Percentiles rank a stretch among this genome's conserved stretches.
phyloP scores from a whole-genome alignment of 208 protist genomes.

The Trypanosoma lewisi region DNA sequence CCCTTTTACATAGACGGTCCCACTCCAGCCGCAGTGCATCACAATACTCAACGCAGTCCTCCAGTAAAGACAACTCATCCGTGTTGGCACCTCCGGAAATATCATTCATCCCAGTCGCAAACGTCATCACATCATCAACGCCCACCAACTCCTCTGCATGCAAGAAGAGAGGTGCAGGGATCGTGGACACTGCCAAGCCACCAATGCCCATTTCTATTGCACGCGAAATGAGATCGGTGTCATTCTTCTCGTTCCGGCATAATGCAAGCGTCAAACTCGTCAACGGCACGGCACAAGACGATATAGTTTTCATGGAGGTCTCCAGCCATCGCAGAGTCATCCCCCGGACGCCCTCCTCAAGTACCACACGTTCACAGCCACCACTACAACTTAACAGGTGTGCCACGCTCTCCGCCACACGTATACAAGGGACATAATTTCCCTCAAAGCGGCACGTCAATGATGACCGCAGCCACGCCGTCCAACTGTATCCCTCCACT shows the following conservation, averaged over 20 bases:
- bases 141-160: slow-evolving; percentile 26
- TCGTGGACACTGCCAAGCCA: slow-evolving; percentile 36
- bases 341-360: slow-evolving; percentile 55
- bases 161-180: slow-evolving; percentile 29
- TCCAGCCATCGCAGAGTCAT: slow-evolving; percentile 76
- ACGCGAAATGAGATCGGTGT: slow-evolving; percentile 34
- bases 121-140: slow-evolving; percentile 30
- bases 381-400: slow-evolving; percentile 29
- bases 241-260: slow-evolving; percentile 23
- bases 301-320: slow-evolving; percentile 69
- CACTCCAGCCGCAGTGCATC: slow-evolving; percentile 19
- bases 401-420: slow-evolving; percentile 59
- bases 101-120: slow-evolving; percentile 47
- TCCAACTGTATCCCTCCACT: slow-evolving; percentile 29
- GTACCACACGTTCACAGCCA: slow-evolving; percentile 39
- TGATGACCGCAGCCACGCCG: slow-evolving; percentile 77
- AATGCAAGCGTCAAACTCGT: slow-evolving; percentile 42
- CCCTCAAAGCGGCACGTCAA: slow-evolving; percentile 85
- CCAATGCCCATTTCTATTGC: slow-evolving; percentile 48
- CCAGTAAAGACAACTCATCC: slow-evolving; percentile 27
- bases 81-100: slow-evolving; percentile 2
- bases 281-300: slow-evolving; percentile 55
- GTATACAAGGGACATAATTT: slow-evolving; percentile 57
- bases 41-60: slow-evolving; percentile 33
- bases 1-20: slow-evolving; percentile 4